phyloP scores from a whole-genome alignment of 371 early-diverging fungal species.

The Mucor mucedo region DNA sequence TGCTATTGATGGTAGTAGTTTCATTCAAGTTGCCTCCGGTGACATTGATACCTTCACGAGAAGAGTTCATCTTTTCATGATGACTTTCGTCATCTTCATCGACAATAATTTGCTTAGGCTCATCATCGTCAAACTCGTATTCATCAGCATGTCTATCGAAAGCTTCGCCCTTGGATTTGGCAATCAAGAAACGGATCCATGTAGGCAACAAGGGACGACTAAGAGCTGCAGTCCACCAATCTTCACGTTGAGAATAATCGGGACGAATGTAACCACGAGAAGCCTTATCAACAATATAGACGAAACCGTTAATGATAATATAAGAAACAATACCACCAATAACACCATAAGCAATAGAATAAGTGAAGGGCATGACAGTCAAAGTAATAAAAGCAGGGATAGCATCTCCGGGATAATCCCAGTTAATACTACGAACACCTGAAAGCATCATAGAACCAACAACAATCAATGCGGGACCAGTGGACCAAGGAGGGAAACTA shows the following conservation, averaged over 20 bases:
- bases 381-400: slow-evolving; percentile 81
- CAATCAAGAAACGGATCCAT: slow-evolving; percentile 46
- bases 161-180: slow-evolving; percentile 19
- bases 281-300: slow-evolving; percentile 51
- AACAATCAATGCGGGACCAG: slow-evolving; percentile 78
- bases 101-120: slow-evolving; percentile 7
- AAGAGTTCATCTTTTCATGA: slow-evolving; percentile 8
- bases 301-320: slow-evolving; percentile 61
- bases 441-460: slow-evolving; percentile 85
- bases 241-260: slow-evolving; percentile 52
- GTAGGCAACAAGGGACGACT: slow-evolving; percentile 40
- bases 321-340: slow-evolving; percentile 69
- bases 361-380: slow-evolving; percentile 78
- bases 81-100: neutral
- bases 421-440: slow-evolving; percentile 72
- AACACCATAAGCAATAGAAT: slow-evolving; percentile 75
- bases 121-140: slow-evolving; percentile 1
- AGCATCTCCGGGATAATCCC: slow-evolving; percentile 77
- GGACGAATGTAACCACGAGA: slow-evolving; percentile 57
- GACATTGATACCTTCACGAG: slow-evolving; percentile 20
- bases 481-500: slow-evolving; percentile 84
- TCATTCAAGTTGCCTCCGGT: slow-evolving; percentile 19
- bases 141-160: neutral
- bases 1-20: slow-evolving; percentile 6
- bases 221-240: slow-evolving; percentile 52